phyloP scores from a whole-genome alignment of 257 asterid species.

The Knoxia roxburghii region DNA sequence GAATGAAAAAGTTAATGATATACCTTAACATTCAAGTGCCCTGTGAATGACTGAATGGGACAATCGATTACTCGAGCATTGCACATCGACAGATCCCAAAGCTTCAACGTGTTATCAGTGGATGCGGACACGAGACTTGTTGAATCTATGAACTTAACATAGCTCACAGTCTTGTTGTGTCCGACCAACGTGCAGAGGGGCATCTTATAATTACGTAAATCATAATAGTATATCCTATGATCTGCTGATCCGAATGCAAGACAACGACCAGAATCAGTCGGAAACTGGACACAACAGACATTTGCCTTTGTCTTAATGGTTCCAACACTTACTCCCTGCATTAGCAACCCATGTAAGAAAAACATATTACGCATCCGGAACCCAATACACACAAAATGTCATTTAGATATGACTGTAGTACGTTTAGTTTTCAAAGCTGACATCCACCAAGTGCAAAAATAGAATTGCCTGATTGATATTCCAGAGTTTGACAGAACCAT shows the following conservation, averaged over 20 bases:
- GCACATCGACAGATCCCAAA: conserved; percentile 91
- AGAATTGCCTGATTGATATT: conserved; percentile 99
- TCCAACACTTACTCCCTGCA: conserved; percentile 89
- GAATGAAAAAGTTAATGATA: too few relatives aligned
- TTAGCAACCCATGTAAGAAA: conserved; percentile 61
- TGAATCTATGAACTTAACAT: conserved; percentile 83
- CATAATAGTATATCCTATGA: conserved; percentile 86
- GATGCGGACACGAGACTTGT: conserved; percentile 91
- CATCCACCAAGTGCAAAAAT: conserved; percentile 91
- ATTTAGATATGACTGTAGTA: conserved; percentile 62
- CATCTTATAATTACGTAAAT: conserved; percentile 76
- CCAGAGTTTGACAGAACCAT: conserved; percentile 98
- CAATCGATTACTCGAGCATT: conserved; percentile 70
- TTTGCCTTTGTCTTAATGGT: conserved; percentile 93
- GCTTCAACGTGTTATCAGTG: conserved; percentile 88
- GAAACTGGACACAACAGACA: conserved; percentile 96
- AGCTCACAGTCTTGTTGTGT: conserved; percentile 93
- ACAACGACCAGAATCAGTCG: conserved; percentile 68
- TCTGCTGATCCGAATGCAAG: conserved; percentile 99
- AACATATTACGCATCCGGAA: conserved; percentile 43
- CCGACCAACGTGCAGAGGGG: conserved; percentile 89
- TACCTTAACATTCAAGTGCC: conserved; percentile 93
- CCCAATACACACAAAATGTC: conserved; percentile 33
- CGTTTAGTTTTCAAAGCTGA: conserved; percentile 93
- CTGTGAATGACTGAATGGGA: conserved; percentile 90